Conservation (phyloP, 2,329 filamentous ascomycete genomes). For the Colletotrichum simmondsii region DNA sequence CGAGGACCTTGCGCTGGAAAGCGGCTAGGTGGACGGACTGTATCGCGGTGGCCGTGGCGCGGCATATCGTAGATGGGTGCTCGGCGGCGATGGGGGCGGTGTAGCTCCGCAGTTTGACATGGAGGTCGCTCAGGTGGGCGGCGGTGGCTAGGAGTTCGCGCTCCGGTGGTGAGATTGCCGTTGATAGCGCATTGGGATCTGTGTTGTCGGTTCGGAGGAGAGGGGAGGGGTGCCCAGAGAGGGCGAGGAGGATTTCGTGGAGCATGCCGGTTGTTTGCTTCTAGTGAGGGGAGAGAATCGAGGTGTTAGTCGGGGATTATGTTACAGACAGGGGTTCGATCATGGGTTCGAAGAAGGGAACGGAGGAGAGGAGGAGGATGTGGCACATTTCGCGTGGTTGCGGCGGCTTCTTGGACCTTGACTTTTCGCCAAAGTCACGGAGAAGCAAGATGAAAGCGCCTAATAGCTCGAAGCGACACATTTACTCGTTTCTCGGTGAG, state of each 20-base stretch:
- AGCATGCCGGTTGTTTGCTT: slow-evolving; percentile 72
- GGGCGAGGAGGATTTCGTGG: slow-evolving; percentile 96
- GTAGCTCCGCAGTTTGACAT: slow-evolving; percentile 76
- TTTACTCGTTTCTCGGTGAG: slow-evolving; percentile 38
- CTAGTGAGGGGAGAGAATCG: neutral
- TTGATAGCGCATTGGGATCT: slow-evolving; percentile 55
- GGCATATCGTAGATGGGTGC: slow-evolving; percentile 85
- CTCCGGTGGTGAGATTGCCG: slow-evolving; percentile 78
- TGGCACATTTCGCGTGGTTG: slow-evolving; percentile 23
- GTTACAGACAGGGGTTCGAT: neutral
- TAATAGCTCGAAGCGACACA: slow-evolving; percentile 66
- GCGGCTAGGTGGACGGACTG: slow-evolving; percentile 77
- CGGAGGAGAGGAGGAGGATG: slow-evolving; percentile 20
- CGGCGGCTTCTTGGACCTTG: slow-evolving; percentile 46
- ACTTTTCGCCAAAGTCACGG: slow-evolving; percentile 54
- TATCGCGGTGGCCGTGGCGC: slow-evolving; percentile 85
- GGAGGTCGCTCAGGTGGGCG: slow-evolving; percentile 80
- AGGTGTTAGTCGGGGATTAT: slow-evolving; percentile 7
- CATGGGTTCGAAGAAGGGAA: neutral
- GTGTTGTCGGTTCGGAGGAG: slow-evolving; percentile 72
- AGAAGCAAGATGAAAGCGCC: slow-evolving; percentile 60
- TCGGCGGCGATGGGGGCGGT: slow-evolving; percentile 74
- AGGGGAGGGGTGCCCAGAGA: slow-evolving; percentile 92
- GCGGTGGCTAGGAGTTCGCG: slow-evolving; percentile 82
- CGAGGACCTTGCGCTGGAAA: slow-evolving; percentile 86